Conservation (phyloP, 2,329 filamentous ascomycete genomes). For the Curvularia sp. region DNA sequence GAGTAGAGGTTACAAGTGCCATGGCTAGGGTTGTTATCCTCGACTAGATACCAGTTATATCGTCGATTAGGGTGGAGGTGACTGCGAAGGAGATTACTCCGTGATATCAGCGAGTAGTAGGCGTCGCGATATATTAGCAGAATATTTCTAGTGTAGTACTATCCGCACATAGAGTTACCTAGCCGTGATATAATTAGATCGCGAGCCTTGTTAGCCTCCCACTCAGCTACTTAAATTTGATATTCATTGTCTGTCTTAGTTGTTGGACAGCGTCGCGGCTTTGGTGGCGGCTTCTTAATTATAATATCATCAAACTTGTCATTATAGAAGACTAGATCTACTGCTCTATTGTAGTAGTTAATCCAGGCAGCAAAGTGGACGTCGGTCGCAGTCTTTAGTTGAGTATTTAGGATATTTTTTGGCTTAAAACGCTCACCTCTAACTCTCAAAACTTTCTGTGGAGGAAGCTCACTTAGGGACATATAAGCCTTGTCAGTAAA, state of each 20-base stretch:
- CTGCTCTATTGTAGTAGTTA: constrained; percentile 3
- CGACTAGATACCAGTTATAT: constrained; percentile 6
- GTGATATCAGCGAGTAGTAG: neutral
- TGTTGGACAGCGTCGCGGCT: constrained; percentile 1
- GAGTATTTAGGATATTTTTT: neutral
- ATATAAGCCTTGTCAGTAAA: neutral
- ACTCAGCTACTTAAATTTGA: neutral
- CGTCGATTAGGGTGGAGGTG: neutral
- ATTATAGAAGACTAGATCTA: constrained; percentile 4
- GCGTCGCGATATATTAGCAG: constrained; percentile 3
- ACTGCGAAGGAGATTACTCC: neutral
- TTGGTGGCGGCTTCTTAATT: constrained; percentile 5
- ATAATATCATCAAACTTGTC: constrained; percentile 10
- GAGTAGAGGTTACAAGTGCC: constrained; percentile 1
- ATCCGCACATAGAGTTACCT: constrained; percentile 1
- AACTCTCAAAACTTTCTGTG: neutral
- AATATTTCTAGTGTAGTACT: constrained; percentile 10
- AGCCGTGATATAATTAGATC: neutral
- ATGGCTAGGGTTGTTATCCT: constrained; percentile 17
- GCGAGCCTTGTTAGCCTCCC: constrained; percentile 8
- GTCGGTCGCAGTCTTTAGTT: neutral
- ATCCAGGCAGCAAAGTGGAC: constrained; percentile 13
- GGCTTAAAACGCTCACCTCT: neutral
- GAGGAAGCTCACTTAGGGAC: neutral
- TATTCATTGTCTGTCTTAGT: neutral